Base-by-base conservation (phyloP, 805 yeast genomes). In the Kazachstania africana region DNA sequence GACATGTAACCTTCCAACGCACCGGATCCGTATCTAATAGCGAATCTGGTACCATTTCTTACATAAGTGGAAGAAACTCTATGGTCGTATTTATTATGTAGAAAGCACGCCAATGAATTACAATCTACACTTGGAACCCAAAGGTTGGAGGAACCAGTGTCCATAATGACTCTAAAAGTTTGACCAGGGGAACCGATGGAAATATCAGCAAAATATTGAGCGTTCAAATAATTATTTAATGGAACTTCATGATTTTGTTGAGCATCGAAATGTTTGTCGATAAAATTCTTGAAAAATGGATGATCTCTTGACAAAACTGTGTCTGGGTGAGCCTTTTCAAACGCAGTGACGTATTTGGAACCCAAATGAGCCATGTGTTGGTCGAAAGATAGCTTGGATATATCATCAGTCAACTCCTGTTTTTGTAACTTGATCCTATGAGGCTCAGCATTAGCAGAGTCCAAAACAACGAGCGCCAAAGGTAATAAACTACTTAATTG, bases 61-160 rank as follows among this genome's bases (percentile, higher is more conserved):
- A 77, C 75, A 65, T 83, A 91, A 34, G 91, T 67, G 16, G 87
- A 65, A n/a, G 95, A 84, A 13, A 71, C 61, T 31, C 68, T 73
- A 50, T 83, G 91, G 59, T 82, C 91, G 55, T 84, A 91, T 68
- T 87, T 91, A 49, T 79, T 50, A 64, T 91, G 98, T 57, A 91
- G 68, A 70, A 72, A 88, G 64, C 98, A 91, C 31, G 98, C 97
- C 61, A 91, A 73, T 4, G 95, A 84, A 30, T 84, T 66, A 65
- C 98, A 91, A 43, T 82, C 85, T 27, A 67, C 44, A 38, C 93
- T 72, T 33, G 98, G 98, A 40, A 91, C 84, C 98, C 98, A 91
- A 63, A 91, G 68, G 62, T 91, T 91, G 27, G 96, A 81, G 27
- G 95, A 82, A 25, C 98, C 98, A 16, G 98, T 88, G 60, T 91